Base-by-base conservation (phyloP, 2,329 filamentous ascomycete species). In the Penicillium vulpinum region DNA sequence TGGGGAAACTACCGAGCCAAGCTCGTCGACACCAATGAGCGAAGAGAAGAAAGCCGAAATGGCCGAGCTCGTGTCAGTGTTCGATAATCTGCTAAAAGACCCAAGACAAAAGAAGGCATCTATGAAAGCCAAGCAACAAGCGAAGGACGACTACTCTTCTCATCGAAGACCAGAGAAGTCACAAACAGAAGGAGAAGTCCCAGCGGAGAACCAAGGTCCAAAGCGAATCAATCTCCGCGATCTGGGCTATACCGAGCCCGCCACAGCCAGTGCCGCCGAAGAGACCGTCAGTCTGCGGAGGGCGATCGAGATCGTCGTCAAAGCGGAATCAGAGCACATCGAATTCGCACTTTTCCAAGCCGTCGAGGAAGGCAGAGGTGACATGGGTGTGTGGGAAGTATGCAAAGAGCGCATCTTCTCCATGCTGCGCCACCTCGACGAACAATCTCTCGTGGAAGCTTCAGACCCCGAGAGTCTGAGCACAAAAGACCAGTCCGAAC, bases 371-470 rank as follows among this genome's bases (percentile, higher is more conserved):
- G 61, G 66, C n/a, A 65, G 64, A 38, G 67, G 71, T 22, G 75
- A 77, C 38, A 55, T 67, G 24, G 72, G 66, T 4, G 60, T 78
- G 13, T 78, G 75, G 76, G 65, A 69, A 11, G 64, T 77, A 7
- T 76, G 76, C 51, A 69, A 73, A 56, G 59, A 70, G n/a, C 67
- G 67, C 24, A 70, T 78, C n/a, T 78, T 78, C 60, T 69, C 68
- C 18, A 68, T 77, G 62, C 54, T 76, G 10, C 60, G 58, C 9
- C 62, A 69, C 52, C 57, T 75, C 10, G 66, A 68, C 8, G 57
- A 59, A 13, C 36, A 46, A 15, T 51, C 39, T 8, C 21, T 54
- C 33, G 26, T 53, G 22, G 45, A 51, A 49, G 49, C 50, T 29
- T 58, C 46, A 35, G 21, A 39, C 21, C 50, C 26, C 6, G 22